Percentiles rank a stretch among this genome's conserved stretches.
phyloP scores from a whole-genome alignment of 2,329 filamentous ascomycete species.

The Coccinonectria pachysandricola region DNA sequence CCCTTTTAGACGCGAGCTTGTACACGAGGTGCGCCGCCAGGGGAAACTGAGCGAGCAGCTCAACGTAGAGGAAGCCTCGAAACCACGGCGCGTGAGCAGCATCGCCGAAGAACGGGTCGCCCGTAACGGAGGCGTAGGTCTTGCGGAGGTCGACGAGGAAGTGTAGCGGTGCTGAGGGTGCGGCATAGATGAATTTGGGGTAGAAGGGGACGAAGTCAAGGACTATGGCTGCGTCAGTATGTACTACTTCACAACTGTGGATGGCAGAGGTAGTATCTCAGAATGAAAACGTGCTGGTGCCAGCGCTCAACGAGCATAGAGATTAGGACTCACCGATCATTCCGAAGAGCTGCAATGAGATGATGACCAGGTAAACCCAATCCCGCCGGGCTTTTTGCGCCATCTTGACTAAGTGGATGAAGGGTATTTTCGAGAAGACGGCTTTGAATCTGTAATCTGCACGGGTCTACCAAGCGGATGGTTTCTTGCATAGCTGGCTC shows the following conservation, averaged over 20 bases:
- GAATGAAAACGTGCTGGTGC: not conserved
- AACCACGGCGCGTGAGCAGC: constrained; percentile 37
- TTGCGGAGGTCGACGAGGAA: constrained; percentile 34
- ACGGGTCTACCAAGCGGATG: too few relatives aligned
- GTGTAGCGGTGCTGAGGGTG: constrained; percentile 34
- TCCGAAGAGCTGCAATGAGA: constrained; percentile 24
- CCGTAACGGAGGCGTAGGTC: constrained; percentile 37
- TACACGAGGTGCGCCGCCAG: constrained; percentile 37
- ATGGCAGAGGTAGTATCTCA: not conserved
- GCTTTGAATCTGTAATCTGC: too few relatives aligned
- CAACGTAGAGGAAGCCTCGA: constrained; percentile 38
- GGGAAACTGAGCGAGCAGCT: constrained; percentile 41
- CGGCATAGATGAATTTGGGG: constrained; percentile 34
- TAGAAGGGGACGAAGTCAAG: constrained; percentile 46
- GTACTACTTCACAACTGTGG: not conserved
- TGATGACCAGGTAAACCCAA: constrained; percentile 25
- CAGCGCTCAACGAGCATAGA: not conserved
- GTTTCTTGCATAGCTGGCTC: too few relatives aligned
- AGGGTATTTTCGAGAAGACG: too few relatives aligned
- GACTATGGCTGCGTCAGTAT: constrained; percentile 25
- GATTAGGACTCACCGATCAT: constrained; percentile 23
- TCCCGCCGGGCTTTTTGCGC: constrained; percentile 21
- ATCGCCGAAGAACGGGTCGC: constrained; percentile 42
- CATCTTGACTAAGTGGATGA: too few relatives aligned
- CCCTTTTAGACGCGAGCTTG: constrained; percentile 25